Percentiles rank a stretch among this genome's conserved stretches.
These are phyloP conservation scores for Nannizzia gypsea DNA, from an alignment of 2,329 filamentous ascomycete genomes.

Conservation along the genomic window DNA sequence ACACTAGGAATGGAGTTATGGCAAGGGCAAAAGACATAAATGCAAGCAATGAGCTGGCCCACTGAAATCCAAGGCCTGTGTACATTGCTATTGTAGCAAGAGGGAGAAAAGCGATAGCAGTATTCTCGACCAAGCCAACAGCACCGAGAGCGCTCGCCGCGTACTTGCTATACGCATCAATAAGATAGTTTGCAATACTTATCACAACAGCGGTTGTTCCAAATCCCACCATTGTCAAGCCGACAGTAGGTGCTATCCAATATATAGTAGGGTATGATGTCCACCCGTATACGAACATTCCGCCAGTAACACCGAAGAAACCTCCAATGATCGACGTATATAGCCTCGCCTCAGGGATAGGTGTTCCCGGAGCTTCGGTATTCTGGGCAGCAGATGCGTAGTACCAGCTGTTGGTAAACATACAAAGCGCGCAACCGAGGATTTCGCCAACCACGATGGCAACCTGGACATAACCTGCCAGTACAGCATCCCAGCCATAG, in stretches of 20 bases:
- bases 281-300: constrained; percentile 84
- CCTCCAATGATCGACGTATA: constrained; percentile 77
- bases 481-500: not conserved
- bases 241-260: constrained; percentile 66
- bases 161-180: constrained; percentile 44
- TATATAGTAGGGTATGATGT: constrained; percentile 61
- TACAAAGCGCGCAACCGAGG: constrained; percentile 50
- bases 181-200: constrained; percentile 37
- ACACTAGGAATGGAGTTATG: constrained; percentile 3
- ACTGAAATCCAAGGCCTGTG: constrained; percentile 15
- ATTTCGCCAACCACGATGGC: constrained; percentile 43
- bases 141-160: constrained; percentile 48
- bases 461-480: not conserved
- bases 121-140: not conserved
- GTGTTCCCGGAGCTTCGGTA: constrained; percentile 64
- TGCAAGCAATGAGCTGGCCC: constrained; percentile 16
- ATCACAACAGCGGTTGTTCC: not conserved
- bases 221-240: constrained; percentile 49
- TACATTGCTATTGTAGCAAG: constrained; percentile 15
- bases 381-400: constrained; percentile 76
- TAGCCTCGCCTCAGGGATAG: constrained; percentile 78
- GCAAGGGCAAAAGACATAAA: constrained; percentile 6
- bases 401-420: constrained; percentile 58
- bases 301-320: constrained; percentile 49
- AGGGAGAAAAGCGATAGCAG: constrained; percentile 15